These are phyloP conservation scores for Corylus avellana DNA, from an alignment of 306 rosid species.

Conservation along the genomic window DNA sequence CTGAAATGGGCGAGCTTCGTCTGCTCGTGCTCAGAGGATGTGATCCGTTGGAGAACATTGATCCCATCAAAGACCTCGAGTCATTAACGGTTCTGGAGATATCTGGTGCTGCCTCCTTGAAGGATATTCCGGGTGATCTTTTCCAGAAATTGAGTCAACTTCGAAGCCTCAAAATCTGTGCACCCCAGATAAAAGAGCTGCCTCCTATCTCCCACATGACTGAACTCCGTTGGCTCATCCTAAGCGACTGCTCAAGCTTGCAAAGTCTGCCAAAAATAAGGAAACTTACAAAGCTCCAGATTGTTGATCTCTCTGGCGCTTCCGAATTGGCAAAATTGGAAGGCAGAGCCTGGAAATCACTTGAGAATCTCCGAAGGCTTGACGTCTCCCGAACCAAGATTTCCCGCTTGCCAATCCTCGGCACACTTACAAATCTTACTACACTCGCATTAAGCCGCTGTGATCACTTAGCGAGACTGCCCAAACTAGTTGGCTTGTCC, in stretches of 20 bases:
- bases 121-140: background rate
- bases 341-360: slow-evolving; percentile 4
- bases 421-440: slow-evolving; percentile 17
- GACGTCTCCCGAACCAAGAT: slow-evolving; percentile 36
- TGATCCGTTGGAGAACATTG: slow-evolving; percentile 23
- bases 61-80: background rate
- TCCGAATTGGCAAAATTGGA: slow-evolving; percentile 9
- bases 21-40: slow-evolving; percentile 42
- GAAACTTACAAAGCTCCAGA: slow-evolving; percentile 12
- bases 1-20: slow-evolving; percentile 13
- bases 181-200: slow-evolving; percentile 11
- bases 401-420: slow-evolving; percentile 24
- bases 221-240: slow-evolving; percentile 36
- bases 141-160: slow-evolving; percentile 16
- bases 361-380: slow-evolving; percentile 20
- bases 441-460: slow-evolving; percentile 20
- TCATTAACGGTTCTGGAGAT: slow-evolving; percentile 31
- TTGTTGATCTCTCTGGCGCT: slow-evolving; percentile 46
- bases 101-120: slow-evolving; percentile 33
- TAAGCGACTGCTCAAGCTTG: slow-evolving; percentile 19
- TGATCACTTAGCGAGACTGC: slow-evolving; percentile 21
- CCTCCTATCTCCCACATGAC: slow-evolving; percentile 28
- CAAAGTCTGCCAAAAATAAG: slow-evolving; percentile 19
- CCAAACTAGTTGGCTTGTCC: slow-evolving; percentile 8
- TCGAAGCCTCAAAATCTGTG: slow-evolving; percentile 37